Evolutionary conservation across 495 filamentous ascomycete species (phyloP).

Genomic region (Podospora sp.): DNA sequence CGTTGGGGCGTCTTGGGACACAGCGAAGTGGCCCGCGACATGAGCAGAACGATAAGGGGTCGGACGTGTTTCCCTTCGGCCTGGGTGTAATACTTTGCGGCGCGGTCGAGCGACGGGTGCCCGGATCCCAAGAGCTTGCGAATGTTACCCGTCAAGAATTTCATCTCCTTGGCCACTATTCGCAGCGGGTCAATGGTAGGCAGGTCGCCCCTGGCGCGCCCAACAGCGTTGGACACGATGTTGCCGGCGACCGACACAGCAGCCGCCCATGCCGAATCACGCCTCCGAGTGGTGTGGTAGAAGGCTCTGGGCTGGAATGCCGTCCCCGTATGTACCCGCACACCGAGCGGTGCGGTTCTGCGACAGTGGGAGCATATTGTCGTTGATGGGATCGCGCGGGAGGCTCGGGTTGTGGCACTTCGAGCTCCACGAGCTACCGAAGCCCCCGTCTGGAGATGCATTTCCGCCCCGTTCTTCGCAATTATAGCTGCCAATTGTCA

Average conservation of each 20-base stretch:
- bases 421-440: constrained; percentile 39
- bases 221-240: constrained; percentile 69
- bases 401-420: constrained; percentile 19
- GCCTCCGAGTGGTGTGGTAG: constrained; percentile 43
- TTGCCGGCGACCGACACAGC: constrained; percentile 79
- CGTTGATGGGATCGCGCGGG: constrained; percentile 13
- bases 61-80: constrained; percentile 96
- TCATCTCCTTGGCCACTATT: constrained; percentile 92
- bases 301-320: constrained; percentile 28
- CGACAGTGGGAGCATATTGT: constrained; percentile 42
- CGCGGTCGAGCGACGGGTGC: constrained; percentile 89
- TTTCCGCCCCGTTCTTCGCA: constrained; percentile 29
- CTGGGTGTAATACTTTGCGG: constrained; percentile 98
- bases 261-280: constrained; percentile 50
- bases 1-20: constrained; percentile 64
- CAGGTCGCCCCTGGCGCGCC: constrained; percentile 60
- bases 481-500: constrained; percentile 35
- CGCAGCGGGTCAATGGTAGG: constrained; percentile 70
- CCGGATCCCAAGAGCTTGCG: constrained; percentile 85
- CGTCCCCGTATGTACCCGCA: constrained; percentile 31
- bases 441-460: constrained; percentile 49
- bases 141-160: constrained; percentile 88
- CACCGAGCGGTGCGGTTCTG: constrained; percentile 35
- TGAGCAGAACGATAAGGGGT: constrained; percentile 89
- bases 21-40: constrained; percentile 87